These are phyloP conservation scores for Chalciporus sp. DNA, from an alignment of 1,284 basidiomycete genomes.

Conservation along the genomic window DNA sequence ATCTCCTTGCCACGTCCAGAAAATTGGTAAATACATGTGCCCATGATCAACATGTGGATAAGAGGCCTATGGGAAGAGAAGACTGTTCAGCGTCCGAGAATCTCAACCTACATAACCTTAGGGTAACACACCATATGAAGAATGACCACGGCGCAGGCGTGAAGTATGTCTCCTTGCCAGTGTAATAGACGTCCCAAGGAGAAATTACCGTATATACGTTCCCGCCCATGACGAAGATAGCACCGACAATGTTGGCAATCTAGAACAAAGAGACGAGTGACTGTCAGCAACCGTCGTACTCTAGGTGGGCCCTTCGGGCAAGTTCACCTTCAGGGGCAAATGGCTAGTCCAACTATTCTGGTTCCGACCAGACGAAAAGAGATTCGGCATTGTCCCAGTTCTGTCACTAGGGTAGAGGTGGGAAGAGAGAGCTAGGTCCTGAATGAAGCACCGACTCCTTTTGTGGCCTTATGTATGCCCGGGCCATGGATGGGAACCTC, in stretches of 20 bases:
- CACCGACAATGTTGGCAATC: slow-evolving; percentile 80
- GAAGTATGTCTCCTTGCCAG: slow-evolving; percentile 84
- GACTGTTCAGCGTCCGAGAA: slow-evolving; percentile 7
- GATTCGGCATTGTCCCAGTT: slow-evolving; percentile 23
- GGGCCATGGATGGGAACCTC: slow-evolving; percentile 12
- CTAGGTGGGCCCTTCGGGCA: neutral
- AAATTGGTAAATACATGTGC: slow-evolving; percentile 90
- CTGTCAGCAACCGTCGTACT: slow-evolving; percentile 4
- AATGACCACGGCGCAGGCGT: slow-evolving; percentile 90
- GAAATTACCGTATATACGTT: slow-evolving; percentile 85
- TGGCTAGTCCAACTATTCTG: slow-evolving; percentile 32
- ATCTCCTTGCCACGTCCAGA: slow-evolving; percentile 74
- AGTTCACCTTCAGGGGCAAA: slow-evolving; percentile 30
- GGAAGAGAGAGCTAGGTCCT: slow-evolving; percentile 13
- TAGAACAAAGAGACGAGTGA: slow-evolving; percentile 24
- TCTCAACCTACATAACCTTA: slow-evolving; percentile 4
- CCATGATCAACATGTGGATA: slow-evolving; percentile 85
- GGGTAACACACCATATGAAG: slow-evolving; percentile 66
- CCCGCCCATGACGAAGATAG: slow-evolving; percentile 79
- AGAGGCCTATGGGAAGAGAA: slow-evolving; percentile 51
- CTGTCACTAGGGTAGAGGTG: slow-evolving; percentile 1
- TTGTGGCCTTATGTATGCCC: slow-evolving; percentile 30
- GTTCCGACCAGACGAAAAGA: slow-evolving; percentile 21
- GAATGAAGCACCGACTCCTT: slow-evolving; percentile 10
- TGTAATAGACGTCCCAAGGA: slow-evolving; percentile 66